Evolutionary conservation across 805 yeast genomes (phyloP), one percentile per base, ranked within the genome.

Genomic region (Kluyveromyces wickerhamii): DNA sequence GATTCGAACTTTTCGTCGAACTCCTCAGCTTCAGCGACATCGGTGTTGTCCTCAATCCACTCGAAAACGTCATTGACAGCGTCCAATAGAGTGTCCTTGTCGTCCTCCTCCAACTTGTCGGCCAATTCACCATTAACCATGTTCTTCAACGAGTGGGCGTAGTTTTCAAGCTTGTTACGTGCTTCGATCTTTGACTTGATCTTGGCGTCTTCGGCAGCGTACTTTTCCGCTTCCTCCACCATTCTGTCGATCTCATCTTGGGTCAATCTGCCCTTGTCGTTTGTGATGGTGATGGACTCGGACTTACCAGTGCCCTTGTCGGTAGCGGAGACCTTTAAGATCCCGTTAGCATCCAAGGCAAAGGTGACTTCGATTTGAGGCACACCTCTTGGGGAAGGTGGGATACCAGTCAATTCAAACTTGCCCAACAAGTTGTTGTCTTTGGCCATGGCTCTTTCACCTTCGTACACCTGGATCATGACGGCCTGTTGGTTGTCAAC

Each of bases 221-320:
- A 89, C 67, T 83, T 81, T 66, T 87, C 97, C 51, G 96, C 96
- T 59, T 89, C 97, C 57, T 78, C 92, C 44, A 89, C 95, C 96
- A 89, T 89, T 67, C 89, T 85, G 54, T 89, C 96, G 53, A 89
- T 88, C 45, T 87, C 95, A 43, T 88, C 96, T 69, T 85, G 81
- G 17, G 89, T 72, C 56, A 87, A 74, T 72, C 96, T 83, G 54
- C 95, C 95, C 71, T 85, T 85, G 65, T 87, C 96, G 55, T 87
- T 87, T 52, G 86, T 82, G 59, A 87, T 87, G 37, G 95, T 85
- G 57, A 87, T 83, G 52, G 89, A 79, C 64, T 88, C 86, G 39
- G 83, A 72, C 65, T 84, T 83, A 63, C 96, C 96, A 38, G 95
- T 85, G 57, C 92, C 95, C 71, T 87, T 87, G 60, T 87, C 96